Percentiles rank a stretch among this genome's conserved stretches.
These are phyloP conservation scores for Trichoderma koningii DNA, from an alignment of 2,329 filamentous ascomycete species.

Conservation along the genomic window DNA sequence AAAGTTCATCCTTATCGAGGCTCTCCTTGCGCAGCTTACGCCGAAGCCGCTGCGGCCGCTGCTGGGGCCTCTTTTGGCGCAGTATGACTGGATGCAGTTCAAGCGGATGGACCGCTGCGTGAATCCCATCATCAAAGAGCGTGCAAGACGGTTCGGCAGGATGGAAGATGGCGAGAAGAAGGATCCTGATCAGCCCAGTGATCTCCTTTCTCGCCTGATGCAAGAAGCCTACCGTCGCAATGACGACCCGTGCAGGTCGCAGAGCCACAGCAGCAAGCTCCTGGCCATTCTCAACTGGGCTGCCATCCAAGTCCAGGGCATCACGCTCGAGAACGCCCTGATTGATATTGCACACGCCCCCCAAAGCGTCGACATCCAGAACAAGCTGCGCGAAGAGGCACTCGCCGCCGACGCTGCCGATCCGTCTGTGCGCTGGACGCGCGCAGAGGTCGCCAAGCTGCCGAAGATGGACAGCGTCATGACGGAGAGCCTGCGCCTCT, in stretches of 20 bases:
- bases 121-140: constrained; percentile 8
- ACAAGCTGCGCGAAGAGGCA: constrained; percentile 7
- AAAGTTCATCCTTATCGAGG: constrained; percentile 11
- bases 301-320: constrained; percentile 17
- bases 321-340: constrained; percentile 7
- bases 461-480: constrained; percentile 6
- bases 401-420: neutral
- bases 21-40: constrained; percentile 5
- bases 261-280: constrained; percentile 13
- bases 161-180: constrained; percentile 1
- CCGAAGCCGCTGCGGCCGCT: constrained; percentile 1
- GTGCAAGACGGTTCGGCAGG: neutral
- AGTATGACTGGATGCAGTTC: constrained; percentile 17
- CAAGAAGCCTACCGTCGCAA: constrained; percentile 12
- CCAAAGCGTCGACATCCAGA: constrained; percentile 3
- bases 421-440: constrained; percentile 3
- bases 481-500: constrained; percentile 10
- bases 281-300: constrained; percentile 15
- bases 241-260: constrained; percentile 1
- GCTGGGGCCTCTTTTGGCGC: constrained; percentile 1
- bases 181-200: constrained; percentile 2
- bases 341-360: constrained; percentile 14
- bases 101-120: constrained; percentile 13
- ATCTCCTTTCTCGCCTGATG: constrained; percentile 13
- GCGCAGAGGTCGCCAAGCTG: constrained; percentile 8